Base-by-base conservation (phyloP, 805 yeast species). In the Spencermartinsiella europaea region DNA sequence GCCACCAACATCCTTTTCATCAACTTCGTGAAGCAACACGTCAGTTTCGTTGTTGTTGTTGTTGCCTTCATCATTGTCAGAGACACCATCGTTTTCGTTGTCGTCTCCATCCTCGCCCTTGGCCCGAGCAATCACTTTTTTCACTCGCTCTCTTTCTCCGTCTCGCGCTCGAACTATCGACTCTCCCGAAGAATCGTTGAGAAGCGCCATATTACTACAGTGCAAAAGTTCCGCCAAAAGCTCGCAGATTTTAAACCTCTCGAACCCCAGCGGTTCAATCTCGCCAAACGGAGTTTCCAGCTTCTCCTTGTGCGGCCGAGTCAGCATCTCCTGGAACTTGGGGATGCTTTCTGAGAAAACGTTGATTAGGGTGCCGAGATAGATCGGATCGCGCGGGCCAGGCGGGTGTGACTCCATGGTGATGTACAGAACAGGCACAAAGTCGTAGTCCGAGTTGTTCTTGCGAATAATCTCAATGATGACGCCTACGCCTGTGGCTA, bases 161-260 rank as follows among this genome's bases (percentile, higher is more conserved):
- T 89, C 95, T 41, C 96, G 75, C 47, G 82, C 79, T 34, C 67
- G 65, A 20, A 88, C 80, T 38, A 87, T 74, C 25, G 72, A 72
- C 63, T 86, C 82, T 45, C 90, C 88, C 44, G 74, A 74, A 35
- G 76, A 79, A 39, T 90, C 88, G 63, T 91, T 93, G 54, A 93
- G 74, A 16, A 89, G 72, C 0, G 84, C 87, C 98, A 93, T 93
- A 67, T 93, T 93, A n/a, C 96, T 88, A 62, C 99, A 93, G 66
- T 93, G 99, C 47, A 93, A 73, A 35, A 93, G 72, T 60, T 93
- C 99, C 0, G 99, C 99, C 41, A 93, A 79, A 44, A 93, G 70
- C 66, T 93, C 99, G 50, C 95, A 82, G 20, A 93, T 77, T 60
- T 89, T 86, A 67, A 93, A 90, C 53, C 90, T 75, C 57, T 90